Base-by-base conservation (phyloP, 1,284 basidiomycete genomes). In the Heterobasidion irregulare region DNA sequence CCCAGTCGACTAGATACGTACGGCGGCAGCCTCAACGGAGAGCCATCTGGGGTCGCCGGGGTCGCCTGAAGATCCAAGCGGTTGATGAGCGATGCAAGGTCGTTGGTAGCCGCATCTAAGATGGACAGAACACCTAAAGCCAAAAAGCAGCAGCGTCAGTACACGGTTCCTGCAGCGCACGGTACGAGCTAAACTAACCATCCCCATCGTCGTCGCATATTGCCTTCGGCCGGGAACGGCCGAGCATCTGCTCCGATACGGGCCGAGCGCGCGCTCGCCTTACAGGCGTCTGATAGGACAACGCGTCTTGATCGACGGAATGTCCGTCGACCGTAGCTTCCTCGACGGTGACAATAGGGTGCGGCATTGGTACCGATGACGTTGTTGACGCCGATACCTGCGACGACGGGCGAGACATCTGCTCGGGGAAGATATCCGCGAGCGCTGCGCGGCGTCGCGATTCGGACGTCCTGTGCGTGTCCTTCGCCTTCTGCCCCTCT, bases 31-130 rank as follows among this genome's bases (percentile, higher is more conserved):
- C 60, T 61, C 26, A 68, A 56, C 0, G 80, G 79, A 0, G 79
- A 78, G 53, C 71, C 61, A 48, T 79, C 77, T 2, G 77, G 74
- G 0, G 87, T 32, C 15, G 34, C 50, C 13, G 51, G 51, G 0
- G 88, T 89, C 3, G 85, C 84, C 62, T 89, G 81, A 2, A 90
- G 72, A 61, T 91, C 86, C 26, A 91, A 73, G 18, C 78, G 77
- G 59, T 83, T 86, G 67, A 92, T 87, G 12, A 92, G 72, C 50
- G 80, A 79, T 0, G 86, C 89, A 2, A 92, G 74, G 47, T 91
- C 89, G 53, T 88, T 82, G 0, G 88, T 90, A 0, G 84, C 89
- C 0, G 83, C 85, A 57, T 85, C 84, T 18, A 91, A 68, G 18
- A 89, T 77, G 0, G 82, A 86, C 1, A 90, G 64, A n/a, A 80